These are phyloP conservation scores for Parasitella parasitica DNA, from an alignment of 371 early-diverging fungal genomes.

Conservation along the genomic window DNA sequence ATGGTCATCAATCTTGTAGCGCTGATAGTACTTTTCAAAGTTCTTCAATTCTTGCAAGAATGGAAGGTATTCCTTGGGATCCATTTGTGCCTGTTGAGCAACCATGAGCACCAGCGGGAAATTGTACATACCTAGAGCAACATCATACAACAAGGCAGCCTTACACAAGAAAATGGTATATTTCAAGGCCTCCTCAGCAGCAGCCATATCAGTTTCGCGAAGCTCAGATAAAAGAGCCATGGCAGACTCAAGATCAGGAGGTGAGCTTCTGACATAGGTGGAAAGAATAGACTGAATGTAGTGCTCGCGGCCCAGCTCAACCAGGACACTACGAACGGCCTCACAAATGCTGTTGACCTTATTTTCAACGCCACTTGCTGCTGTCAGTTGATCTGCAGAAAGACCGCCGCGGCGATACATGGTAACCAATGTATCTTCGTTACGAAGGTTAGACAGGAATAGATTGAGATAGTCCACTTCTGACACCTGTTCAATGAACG, in stretches of 20 bases:
- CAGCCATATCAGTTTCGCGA: slow-evolving; percentile 44
- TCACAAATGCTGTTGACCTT: slow-evolving; percentile 86
- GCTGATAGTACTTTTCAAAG: slow-evolving; percentile 72
- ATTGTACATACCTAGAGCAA: slow-evolving; percentile 94
- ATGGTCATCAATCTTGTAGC: slow-evolving; percentile 87
- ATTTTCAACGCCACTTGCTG: slow-evolving; percentile 28
- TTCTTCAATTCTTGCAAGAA: slow-evolving; percentile 83
- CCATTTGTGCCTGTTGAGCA: slow-evolving; percentile 93
- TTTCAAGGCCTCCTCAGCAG: slow-evolving; percentile 84
- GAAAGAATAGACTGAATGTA: slow-evolving; percentile 87
- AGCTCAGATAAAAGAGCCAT: slow-evolving; percentile 60
- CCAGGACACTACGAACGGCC: slow-evolving; percentile 65
- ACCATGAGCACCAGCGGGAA: slow-evolving; percentile 90
- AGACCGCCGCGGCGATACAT: slow-evolving; percentile 55
- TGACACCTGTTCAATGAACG: slow-evolving; percentile 76
- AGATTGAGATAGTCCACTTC: slow-evolving; percentile 89
- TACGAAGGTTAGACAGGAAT: slow-evolving; percentile 80
- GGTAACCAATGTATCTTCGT: slow-evolving; percentile 68
- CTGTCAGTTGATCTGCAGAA: slow-evolving; percentile 7
- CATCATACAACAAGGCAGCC: slow-evolving; percentile 84
- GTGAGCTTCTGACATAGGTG: slow-evolving; percentile 79
- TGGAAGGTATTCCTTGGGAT: slow-evolving; percentile 94
- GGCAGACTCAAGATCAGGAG: slow-evolving; percentile 86
- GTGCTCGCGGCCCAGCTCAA: slow-evolving; percentile 53
- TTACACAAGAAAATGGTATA: slow-evolving; percentile 92